Base-by-base conservation (phyloP, 2,329 filamentous ascomycete species). In the Monilinia fructicola region DNA sequence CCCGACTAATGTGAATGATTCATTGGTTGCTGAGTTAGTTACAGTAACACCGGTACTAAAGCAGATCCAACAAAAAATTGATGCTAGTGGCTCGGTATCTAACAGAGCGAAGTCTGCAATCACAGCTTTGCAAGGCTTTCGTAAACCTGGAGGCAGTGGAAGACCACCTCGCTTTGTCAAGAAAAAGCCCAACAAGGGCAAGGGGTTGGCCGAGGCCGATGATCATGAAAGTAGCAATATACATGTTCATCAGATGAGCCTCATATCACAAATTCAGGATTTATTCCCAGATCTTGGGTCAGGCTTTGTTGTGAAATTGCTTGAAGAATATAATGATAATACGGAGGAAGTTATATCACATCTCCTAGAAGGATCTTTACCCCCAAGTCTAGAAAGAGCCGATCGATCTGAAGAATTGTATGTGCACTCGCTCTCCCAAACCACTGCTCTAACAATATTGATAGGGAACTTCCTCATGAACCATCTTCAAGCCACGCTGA, bases 221-320 rank as follows among this genome's bases (percentile, higher is more conserved):
- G 77, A 79, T 54, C 55, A 70, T 52, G 64, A 46, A 4, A 60
- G 67, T 44, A 63, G 52, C 2, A 62, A 68, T 35, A 56, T 75
- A 56, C 91, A 95, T 74, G 80, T 94, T 28, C 92, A 97, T 77
- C 88, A 84, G 53, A 90, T 96, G 86, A 93, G 90, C 72, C 86
- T 94, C 59, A 87, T 98, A 62, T 90, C 90, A 0, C 92, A 96
- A 76, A 84, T 99, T n/a, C 93, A 97, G 75, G 94, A 99, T 75
- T 82, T 98, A 0, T 97, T 98, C 74, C 92, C 94, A 0, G 87
- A 96, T 69, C 81, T 98, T 12, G 93, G 93, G 6, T 89, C 91
- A 4, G 91, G 85, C 0, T 98, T 97, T 75, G 81, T 98, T 21
- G 83, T 91, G 23, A 90, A 85, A 72, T 83, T 96, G 12, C 82